Evolutionary conservation across 176 grass and related monocot genomes (phyloP).

Genomic region (Cenchrus purpureus): DNA sequence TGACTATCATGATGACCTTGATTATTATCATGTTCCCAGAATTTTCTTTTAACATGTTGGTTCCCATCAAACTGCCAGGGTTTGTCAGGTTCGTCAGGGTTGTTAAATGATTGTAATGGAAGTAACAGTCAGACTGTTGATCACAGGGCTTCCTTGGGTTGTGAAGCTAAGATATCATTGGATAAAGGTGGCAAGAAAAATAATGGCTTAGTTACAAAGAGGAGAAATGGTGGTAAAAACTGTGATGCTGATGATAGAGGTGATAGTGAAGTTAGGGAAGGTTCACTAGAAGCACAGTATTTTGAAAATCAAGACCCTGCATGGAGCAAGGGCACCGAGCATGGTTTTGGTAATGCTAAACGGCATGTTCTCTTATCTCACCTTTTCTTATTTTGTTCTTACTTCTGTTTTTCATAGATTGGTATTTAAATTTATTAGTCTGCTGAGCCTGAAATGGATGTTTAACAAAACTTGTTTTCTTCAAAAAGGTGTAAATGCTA

Average conservation of each 20-base stretch:
- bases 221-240: slow-evolving; percentile 13
- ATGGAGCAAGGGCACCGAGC: slow-evolving; percentile 26
- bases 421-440: slow-evolving; percentile 18
- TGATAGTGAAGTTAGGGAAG: slow-evolving; percentile 34
- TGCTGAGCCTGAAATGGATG: slow-evolving; percentile 1
- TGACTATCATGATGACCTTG: background rate
- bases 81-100: slow-evolving; percentile 32
- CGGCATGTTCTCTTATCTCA: slow-evolving; percentile 56
- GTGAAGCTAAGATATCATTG: slow-evolving; percentile 38
- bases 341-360: slow-evolving; percentile 67
- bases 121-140: background rate
- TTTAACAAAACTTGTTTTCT: slow-evolving; percentile 9
- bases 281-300: slow-evolving; percentile 46
- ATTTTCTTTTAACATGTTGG: slow-evolving; percentile 24
- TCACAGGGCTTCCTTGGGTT: background rate
- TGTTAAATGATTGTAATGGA: slow-evolving; percentile 30
- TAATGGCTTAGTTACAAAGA: slow-evolving; percentile 26
- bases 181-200: slow-evolving; percentile 28
- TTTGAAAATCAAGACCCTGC: slow-evolving; percentile 35
- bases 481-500: background rate
- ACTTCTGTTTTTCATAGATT: slow-evolving; percentile 10
- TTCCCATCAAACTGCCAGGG: slow-evolving; percentile 49
- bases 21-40: background rate
- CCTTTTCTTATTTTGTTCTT: slow-evolving; percentile 25
- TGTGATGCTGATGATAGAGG: slow-evolving; percentile 28